Base-by-base conservation (phyloP, 2,329 filamentous ascomycete species). In the Hortaea sp. region DNA sequence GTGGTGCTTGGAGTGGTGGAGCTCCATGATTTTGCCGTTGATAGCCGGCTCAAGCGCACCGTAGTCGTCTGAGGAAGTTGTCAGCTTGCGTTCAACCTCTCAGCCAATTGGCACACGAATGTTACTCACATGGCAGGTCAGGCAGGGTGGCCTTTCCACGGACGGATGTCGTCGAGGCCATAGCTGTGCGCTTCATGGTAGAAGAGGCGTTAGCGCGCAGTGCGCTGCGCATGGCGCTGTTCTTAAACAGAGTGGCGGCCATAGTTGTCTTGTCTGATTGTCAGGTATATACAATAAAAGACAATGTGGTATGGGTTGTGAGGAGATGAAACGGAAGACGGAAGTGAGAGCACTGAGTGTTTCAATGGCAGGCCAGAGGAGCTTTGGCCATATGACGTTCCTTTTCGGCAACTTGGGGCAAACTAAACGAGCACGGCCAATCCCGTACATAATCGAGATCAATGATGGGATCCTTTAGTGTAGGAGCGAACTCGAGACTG, bases 1-100 rank as follows among this genome's bases (percentile, higher is more conserved):
- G 75, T 95, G 89, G 77, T 95, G 88, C 71, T 88, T 90, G 72
- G 79, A 82, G 79, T 95, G 85, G 76, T 95, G 89, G 40, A 94
- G 79, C 73, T 94, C 86, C 89, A 95, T 95, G 74, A 95, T 95
- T 71, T 92, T 81, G 66, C 85, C 84, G 42, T 84, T 89, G 72
- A 95, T 77, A 64, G 76, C 68, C 56, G 78, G 79, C 73, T 98
- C 92, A 60, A 98, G 88, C 44, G 89, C 92, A 65, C 84, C 87
- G 69, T 95, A 98, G 76, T 95, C 92, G 66, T 97, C 90, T 95
- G 56, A 6, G 32, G n/a, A n/a, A 2, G n/a, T 39, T 39, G 32
- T 20, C 20, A 20, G 20, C 20, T 20, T 20, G 20, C 20, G 2
- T 37, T 37, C 2, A 12, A 37, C 12, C 20, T 20, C 20, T 37